phyloP scores from a whole-genome alignment of 169 alveolate genomes.

The Cryptosporidium viatorum region DNA sequence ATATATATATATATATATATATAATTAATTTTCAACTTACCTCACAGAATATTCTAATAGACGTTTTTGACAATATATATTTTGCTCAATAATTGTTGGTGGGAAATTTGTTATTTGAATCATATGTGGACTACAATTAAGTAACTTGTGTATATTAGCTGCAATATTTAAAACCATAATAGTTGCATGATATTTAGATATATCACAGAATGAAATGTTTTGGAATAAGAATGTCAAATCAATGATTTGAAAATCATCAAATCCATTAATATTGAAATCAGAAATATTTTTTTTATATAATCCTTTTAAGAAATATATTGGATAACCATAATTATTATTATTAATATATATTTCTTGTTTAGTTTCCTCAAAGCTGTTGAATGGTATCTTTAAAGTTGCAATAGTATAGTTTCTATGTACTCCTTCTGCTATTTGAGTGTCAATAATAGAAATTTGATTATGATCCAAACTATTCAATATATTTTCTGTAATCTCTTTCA shows the following conservation, averaged over 20 bases:
- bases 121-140: conserved; percentile 70
- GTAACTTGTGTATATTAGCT: conserved; percentile 49
- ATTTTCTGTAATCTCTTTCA: background rate
- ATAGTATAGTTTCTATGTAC: conserved; percentile 12
- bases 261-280: conserved; percentile 13
- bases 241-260: conserved; percentile 57
- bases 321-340: conserved; percentile 6
- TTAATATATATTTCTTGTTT: conserved; percentile 18
- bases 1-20: no score
- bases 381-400: conserved; percentile 37
- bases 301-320: conserved; percentile 27
- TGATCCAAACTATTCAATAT: background rate
- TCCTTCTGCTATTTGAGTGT: conserved; percentile 5
- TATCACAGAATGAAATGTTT: conserved; percentile 60
- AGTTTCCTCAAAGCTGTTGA: conserved; percentile 9
- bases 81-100: conserved; percentile 54
- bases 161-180: conserved; percentile 49
- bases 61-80: conserved; percentile 7
- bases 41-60: conserved; percentile 35
- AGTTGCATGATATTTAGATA: conserved; percentile 67
- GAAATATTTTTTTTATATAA: conserved; percentile 45
- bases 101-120: conserved; percentile 47
- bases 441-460: background rate
- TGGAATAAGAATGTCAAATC: conserved; percentile 54
- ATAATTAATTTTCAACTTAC: conserved; percentile 4